These are phyloP conservation scores for Pseudovirgaria hyperparasitica DNA, from an alignment of 2,329 filamentous ascomycete genomes.

Conservation along the genomic window DNA sequence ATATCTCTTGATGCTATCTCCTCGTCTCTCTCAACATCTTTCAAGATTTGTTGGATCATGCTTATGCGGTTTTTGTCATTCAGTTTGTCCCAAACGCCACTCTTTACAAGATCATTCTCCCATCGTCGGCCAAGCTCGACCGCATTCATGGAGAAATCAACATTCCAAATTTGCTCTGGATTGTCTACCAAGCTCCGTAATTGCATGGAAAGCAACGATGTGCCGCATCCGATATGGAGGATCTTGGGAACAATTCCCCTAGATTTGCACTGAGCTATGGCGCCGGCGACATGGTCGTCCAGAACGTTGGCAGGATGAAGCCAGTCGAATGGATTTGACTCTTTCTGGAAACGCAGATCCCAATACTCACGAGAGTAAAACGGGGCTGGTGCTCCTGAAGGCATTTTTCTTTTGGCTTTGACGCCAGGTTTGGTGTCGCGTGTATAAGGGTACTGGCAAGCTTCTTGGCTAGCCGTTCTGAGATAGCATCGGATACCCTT, in stretches of 20 bases:
- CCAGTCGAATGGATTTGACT: conserved; percentile 25
- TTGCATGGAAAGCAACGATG: conserved; percentile 23
- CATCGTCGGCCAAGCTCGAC: conserved; percentile 17
- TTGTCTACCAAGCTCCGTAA: conserved; percentile 17
- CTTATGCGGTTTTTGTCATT: not conserved
- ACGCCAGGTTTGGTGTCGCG: no score
- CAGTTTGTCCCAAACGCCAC: not conserved
- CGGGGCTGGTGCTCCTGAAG: conserved; percentile 13
- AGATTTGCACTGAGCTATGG: conserved; percentile 7
- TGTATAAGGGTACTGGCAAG: no score
- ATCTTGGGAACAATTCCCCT: conserved; percentile 13
- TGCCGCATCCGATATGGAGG: conserved; percentile 27
- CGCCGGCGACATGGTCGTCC: conserved; percentile 15
- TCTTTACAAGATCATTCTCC: conserved; percentile 14
- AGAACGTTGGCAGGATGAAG: conserved; percentile 18
- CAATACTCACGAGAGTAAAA: conserved; percentile 24
- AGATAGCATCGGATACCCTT: no score
- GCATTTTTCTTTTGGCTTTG: no score
- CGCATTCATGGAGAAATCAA: conserved; percentile 25
- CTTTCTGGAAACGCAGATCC: conserved; percentile 22
- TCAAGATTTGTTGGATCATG: not conserved
- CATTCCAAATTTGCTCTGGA: conserved; percentile 21
- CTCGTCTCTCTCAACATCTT: not conserved
- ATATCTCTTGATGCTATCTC: no score
- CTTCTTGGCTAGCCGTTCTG: no score